Percentiles rank a stretch among this genome's conserved stretches.
These are phyloP conservation scores for Arthrobotrys megalospora DNA, from an alignment of 2,329 filamentous ascomycete genomes.

Conservation along the genomic window DNA sequence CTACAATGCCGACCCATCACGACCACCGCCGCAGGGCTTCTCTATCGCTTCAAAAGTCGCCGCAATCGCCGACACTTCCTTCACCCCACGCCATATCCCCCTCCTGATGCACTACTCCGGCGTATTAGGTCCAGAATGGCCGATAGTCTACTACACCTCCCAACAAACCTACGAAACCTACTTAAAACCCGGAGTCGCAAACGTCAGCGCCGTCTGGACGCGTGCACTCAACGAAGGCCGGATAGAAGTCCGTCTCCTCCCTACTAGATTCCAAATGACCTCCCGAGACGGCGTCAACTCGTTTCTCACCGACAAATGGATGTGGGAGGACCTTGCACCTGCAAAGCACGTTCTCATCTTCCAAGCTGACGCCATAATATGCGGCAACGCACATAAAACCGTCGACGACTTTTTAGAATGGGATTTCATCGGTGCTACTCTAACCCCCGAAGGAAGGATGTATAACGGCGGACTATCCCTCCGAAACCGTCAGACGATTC, in stretches of 20 bases:
- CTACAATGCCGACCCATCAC: background rate
- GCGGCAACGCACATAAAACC: conserved; percentile 64
- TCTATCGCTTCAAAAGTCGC: conserved; percentile 65
- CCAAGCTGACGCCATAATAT: conserved; percentile 68
- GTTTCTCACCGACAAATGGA: conserved; percentile 67
- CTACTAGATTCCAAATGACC: conserved; percentile 66
- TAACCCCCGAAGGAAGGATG: conserved; percentile 62
- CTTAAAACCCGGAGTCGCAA: conserved; percentile 64
- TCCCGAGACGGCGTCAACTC: conserved; percentile 66
- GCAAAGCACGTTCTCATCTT: conserved; percentile 67
- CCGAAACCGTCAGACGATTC: conserved; percentile 65
- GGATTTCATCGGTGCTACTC: conserved; percentile 67
- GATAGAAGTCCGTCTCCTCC: conserved; percentile 68
- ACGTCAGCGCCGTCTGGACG: conserved; percentile 65
- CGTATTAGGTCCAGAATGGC: conserved; percentile 69
- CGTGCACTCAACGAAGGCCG: conserved; percentile 66
- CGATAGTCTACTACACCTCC: conserved; percentile 69
- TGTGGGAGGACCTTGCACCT: conserved; percentile 67
- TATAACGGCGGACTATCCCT: conserved; percentile 68
- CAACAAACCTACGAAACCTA: conserved; percentile 63
- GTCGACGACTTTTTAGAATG: conserved; percentile 67
- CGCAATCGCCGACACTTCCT: conserved; percentile 67
- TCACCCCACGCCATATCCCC: conserved; percentile 66
- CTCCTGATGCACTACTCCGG: conserved; percentile 68
- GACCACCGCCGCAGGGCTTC: background rate